Evolutionary conservation across 768 basidiomycete species (phyloP), one percentile per base, ranked within the genome.

Genomic region (Rhodocollybia butyracea): DNA sequence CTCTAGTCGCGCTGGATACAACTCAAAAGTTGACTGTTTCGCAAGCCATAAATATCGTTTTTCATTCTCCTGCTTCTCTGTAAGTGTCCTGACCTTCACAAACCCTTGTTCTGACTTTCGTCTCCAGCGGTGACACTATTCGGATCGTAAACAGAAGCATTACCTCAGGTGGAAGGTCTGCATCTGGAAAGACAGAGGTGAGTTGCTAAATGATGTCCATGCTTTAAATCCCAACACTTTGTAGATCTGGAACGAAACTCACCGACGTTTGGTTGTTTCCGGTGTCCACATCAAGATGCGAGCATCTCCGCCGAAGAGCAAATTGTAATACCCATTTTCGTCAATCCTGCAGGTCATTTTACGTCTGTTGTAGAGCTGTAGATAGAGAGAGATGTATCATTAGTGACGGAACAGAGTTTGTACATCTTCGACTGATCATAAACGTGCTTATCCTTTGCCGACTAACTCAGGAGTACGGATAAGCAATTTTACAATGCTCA

Each of bases 111-210:
- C 13, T 40, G 8, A 30, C 32, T 27, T 27, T 6, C 3, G 24
- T 13, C 1, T 43, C 13, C 17, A 73, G 72, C 39, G 54, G 66
- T 32, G 70, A 72, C 50, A 60, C 52, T 40, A 32, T 75, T 41
- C 65, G 69, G 2, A 66, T 73, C 43, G 61, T 75, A 26, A 66
- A 59, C 50, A 70, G 63, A 13, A 73, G 73, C 0, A 57, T 73
- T 10, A 47, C 64, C 3, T 55, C 69, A 19, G 70, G 73, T 22
- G 60, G 45, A 7, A 65, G 72, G 17, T 54, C 57, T 6, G 54
- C 70, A n/a, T 61, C 72, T 2, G 58, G 68, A 29, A 69, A 70
- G 12, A 68, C 65, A 51, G 73, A 73, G 53, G 73, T 70, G 57
- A 19, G 27, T 31, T n/a, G 12, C 10, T 22, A 26, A 30, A 19